A percentile compares a stretch with the other conserved stretches of the same genome.
Conservation (phyloP, 495 filamentous ascomycete species). For the Bacidia gigantensis region DNA sequence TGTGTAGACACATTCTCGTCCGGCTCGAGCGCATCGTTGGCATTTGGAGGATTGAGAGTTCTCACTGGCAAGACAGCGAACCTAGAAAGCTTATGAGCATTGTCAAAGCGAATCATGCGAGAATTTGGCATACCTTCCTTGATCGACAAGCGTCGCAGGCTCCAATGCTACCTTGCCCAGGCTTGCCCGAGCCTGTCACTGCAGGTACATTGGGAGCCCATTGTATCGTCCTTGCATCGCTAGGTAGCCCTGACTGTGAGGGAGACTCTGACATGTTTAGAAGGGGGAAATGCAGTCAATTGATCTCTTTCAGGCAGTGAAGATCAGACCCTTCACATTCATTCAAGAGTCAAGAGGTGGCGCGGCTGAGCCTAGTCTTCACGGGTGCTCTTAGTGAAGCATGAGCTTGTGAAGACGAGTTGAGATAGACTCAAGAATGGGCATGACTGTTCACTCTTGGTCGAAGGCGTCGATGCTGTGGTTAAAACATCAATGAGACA, state of each 20-base stretch:
- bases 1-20: conserved; percentile 69
- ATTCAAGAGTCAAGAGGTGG: not conserved
- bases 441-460: too few relatives aligned
- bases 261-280: not conserved
- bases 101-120: too few relatives aligned
- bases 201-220: conserved; percentile 3
- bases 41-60: conserved; percentile 30
- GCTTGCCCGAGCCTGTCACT: not conserved
- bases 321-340: not conserved
- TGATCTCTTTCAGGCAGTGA: not conserved
- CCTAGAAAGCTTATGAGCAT: too few relatives aligned
- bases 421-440: not conserved
- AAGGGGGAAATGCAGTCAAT: not conserved
- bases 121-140: conserved; percentile 11
- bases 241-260: not conserved
- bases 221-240: conserved; percentile 4
- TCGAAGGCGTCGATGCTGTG: not conserved
- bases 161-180: conserved; percentile 10
- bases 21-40: conserved; percentile 74
- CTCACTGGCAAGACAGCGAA: conserved; percentile 14
- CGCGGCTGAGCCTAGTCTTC: not conserved
- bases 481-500: not conserved
- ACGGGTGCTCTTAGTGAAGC: not conserved
- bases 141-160: conserved; percentile 15
- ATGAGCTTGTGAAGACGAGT: not conserved